These are phyloP conservation scores for Corrigiola litoralis DNA, from an alignment of 179 eudicot genomes.

Conservation along the genomic window DNA sequence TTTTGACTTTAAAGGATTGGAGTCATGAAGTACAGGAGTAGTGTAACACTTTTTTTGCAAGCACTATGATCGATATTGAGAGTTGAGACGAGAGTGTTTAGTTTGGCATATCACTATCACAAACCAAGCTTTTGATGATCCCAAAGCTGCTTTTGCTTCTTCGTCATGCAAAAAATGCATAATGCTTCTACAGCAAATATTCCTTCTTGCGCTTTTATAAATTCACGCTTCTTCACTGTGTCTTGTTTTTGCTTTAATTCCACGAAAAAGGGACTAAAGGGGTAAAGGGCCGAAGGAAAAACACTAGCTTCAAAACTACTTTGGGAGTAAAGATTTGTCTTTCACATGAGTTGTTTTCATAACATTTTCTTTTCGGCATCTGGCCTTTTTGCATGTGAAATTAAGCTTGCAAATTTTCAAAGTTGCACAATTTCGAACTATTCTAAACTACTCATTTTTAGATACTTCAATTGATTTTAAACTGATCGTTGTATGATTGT, in stretches of 20 bases:
- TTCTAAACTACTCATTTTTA: too few relatives aligned
- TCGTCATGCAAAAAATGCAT: not conserved
- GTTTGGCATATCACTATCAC: constrained; percentile 10
- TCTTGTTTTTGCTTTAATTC: constrained; percentile 5
- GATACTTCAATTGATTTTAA: too few relatives aligned
- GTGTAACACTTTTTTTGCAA: too few relatives aligned
- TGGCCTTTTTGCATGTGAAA: not conserved
- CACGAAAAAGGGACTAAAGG: constrained; percentile 9
- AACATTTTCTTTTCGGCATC: not conserved
- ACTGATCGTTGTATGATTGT: too few relatives aligned
- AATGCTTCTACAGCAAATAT: not conserved
- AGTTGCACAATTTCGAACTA: too few relatives aligned
- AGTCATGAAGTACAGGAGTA: not conserved
- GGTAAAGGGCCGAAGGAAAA: not conserved
- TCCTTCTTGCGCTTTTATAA: not conserved
- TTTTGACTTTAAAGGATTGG: constrained; percentile 5
- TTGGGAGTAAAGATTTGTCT: constrained; percentile 11
- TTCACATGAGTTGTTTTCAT: not conserved
- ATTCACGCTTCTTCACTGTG: constrained; percentile 6
- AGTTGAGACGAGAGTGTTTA: not conserved
- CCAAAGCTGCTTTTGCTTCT: constrained; percentile 15
- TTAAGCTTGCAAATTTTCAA: not conserved
- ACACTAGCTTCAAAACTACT: constrained; percentile 1
- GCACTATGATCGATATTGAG: too few relatives aligned
- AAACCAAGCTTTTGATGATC: constrained; percentile 16